Conservation (phyloP, 75 land plant species). For the Pseudotsuga menziesii region DNA sequence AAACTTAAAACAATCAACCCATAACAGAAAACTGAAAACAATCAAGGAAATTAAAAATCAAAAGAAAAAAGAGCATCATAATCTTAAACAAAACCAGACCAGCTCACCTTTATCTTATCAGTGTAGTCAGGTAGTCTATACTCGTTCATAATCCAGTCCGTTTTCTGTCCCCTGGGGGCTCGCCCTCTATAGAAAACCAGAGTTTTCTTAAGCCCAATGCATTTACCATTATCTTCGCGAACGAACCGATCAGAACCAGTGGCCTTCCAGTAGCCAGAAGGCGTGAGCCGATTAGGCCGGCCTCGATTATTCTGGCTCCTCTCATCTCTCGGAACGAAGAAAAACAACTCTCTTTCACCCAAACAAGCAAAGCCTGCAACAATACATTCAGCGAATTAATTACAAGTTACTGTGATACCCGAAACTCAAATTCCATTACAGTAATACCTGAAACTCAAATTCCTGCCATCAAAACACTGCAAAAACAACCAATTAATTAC, state of each 20-base stretch:
- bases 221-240: constrained; percentile 19
- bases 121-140: constrained; percentile 47
- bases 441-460: not conserved
- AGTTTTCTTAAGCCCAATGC: constrained; percentile 55
- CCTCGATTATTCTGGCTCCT: constrained; percentile 39
- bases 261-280: constrained; percentile 65
- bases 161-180: constrained; percentile 50
- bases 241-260: constrained; percentile 57
- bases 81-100: not conserved
- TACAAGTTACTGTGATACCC: not conserved
- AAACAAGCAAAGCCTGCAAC: constrained; percentile 12
- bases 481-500: not conserved
- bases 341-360: constrained; percentile 51
- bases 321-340: constrained; percentile 56
- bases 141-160: constrained; percentile 75
- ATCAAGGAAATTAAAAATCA: too few species aligned
- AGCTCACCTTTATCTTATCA: constrained; percentile 27
- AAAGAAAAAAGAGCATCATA: too few species aligned
- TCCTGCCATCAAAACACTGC: not conserved
- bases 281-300: constrained; percentile 33
- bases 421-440: not conserved
- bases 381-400: not conserved
- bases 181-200: constrained; percentile 66
- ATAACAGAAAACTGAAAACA: too few species aligned
- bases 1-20: too few species aligned